Conservation (phyloP, 108 stramenopile genomes). For the Cyclotella kingstonii region DNA sequence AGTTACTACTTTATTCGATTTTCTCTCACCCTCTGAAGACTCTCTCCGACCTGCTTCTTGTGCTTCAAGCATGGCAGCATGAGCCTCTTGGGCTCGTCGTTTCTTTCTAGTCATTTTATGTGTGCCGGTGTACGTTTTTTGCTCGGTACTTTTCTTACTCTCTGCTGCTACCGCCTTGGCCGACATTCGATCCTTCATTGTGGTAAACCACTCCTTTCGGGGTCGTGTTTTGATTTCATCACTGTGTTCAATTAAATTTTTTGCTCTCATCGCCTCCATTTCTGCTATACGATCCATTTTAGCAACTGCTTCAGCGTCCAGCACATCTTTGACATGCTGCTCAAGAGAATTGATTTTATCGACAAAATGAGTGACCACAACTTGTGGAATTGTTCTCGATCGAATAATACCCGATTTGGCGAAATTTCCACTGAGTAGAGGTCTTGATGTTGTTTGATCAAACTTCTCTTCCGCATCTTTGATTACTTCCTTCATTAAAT, state of each 20-base stretch:
- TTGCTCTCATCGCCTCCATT: constrained; percentile 80
- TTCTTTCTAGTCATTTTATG: constrained; percentile 91
- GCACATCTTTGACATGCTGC: constrained; percentile 71
- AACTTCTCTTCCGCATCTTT: constrained; percentile 79
- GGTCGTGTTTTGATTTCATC: constrained; percentile 69
- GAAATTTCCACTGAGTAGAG: constrained; percentile 14
- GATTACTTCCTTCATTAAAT: constrained; percentile 88
- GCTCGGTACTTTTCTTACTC: constrained; percentile 60
- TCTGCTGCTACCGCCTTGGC: constrained; percentile 68
- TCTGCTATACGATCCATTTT: constrained; percentile 84
- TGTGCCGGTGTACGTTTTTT: constrained; percentile 78
- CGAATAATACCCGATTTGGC: constrained; percentile 58
- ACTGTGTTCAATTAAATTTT: constrained; percentile 82
- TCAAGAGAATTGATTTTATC: constrained; percentile 83
- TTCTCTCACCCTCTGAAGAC: constrained; percentile 43
- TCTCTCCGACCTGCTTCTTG: constrained; percentile 47
- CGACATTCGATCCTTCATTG: constrained; percentile 51
- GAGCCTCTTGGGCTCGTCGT: constrained; percentile 74
- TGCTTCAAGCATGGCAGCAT: constrained; percentile 26
- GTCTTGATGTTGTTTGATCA: constrained; percentile 12
- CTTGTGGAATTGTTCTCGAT: constrained; percentile 77
- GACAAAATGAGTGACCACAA: constrained; percentile 77
- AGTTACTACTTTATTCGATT: constrained; percentile 40
- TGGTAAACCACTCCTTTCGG: constrained; percentile 85
- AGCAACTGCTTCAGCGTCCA: constrained; percentile 82